Evolutionary conservation across 352 stramenopile genomes (phyloP), one percentile per base, ranked within the genome.

Genomic region (Phytophthora crassamura): DNA sequence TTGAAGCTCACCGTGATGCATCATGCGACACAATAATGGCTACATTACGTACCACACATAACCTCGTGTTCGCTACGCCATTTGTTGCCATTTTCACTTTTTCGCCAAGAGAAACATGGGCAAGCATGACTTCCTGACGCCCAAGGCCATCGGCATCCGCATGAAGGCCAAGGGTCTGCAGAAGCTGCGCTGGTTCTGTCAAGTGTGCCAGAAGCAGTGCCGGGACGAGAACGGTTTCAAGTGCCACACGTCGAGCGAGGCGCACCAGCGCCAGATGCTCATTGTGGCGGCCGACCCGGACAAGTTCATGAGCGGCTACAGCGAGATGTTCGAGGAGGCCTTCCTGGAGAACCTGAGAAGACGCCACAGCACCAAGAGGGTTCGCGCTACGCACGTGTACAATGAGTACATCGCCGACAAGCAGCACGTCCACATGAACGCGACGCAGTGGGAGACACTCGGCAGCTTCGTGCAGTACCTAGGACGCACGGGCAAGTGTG

Each of bases 191-290:
- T 99, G 97, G 90, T 99, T 98, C 77, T 99, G 98, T 73, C 97
- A 99, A 80, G 98, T 99, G 76, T 99, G 97, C 74, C 77, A 96
- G 72, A 99, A 99, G 82, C 97, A 99, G 80, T 99, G 98, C 74
- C 93, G 97, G n/a, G 98, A 99, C 70, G 97, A 99, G 75, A 99
- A 99, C 80, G 98, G 98, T 14, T 99, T 99, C 84, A 99, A 99
- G 84, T 99, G 97, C 69, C 98, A 99, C 82, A 92, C 97, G 32
- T 98, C 84, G 10, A 98, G 90, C 33, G 98, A 99, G 69, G 94
- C 91, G 7, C 98, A 99, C 82, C 84, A 99, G 60, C 90, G 97
- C 41, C 96, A 99, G 82, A 99, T 99, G 97, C 86, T 98, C 61
- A 93, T 99, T 49, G 98, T 99, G 54, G 91, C 91, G 8, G 94